Base-by-base conservation (phyloP, 768 basidiomycete genomes). In the Sporobolomyces roseus region DNA sequence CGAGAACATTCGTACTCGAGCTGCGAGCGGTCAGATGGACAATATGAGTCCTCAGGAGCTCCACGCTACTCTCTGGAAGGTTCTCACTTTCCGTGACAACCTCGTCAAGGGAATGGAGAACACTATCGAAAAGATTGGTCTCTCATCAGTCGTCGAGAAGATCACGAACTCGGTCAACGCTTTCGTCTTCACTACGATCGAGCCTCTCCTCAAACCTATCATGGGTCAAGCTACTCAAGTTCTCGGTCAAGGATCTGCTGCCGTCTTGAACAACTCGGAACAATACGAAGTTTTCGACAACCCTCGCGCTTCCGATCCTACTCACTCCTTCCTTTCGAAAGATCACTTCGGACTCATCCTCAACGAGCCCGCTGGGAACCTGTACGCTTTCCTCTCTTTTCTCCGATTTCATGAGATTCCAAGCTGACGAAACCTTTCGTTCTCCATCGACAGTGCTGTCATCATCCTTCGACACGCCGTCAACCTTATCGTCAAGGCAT, bases 31-130 rank as follows among this genome's bases (percentile, higher is more conserved):
- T 19, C 77, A 80, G 60, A 89, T 92, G 0, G 85, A 87, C 68
- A 84, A 89, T 23, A 90, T 97, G 91, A 86, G 80, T 59, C 91
- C 93, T 5, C 90, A 93, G 79, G 91, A 97, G 78, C 73, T 94
- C 56, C 90, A 93, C 77, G 80, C 84, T 2, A 85, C 86, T 4
- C 79, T 93, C 27, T 93, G 91, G 91, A 85, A 90, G 79, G 85
- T 94, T 9, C 78, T 97, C 77, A 86, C 82, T 32, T 93, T 93
- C 80, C 83, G 91, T 56, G 92, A 94, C 79, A 85, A 85, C 8
- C 84, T 81, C 63, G 77, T 85, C 75, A 93, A 92, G 83, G 87
- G 85, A 78, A 89, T 94, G 53, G 83, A 84, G 74, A 84, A 82
- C 66, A 88, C 85, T 0, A 89, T 90, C 59, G 86, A 93, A 79